Evolutionary conservation across 1,284 basidiomycete species (phyloP).

Genomic region (Anthracocystis setariae): DNA sequence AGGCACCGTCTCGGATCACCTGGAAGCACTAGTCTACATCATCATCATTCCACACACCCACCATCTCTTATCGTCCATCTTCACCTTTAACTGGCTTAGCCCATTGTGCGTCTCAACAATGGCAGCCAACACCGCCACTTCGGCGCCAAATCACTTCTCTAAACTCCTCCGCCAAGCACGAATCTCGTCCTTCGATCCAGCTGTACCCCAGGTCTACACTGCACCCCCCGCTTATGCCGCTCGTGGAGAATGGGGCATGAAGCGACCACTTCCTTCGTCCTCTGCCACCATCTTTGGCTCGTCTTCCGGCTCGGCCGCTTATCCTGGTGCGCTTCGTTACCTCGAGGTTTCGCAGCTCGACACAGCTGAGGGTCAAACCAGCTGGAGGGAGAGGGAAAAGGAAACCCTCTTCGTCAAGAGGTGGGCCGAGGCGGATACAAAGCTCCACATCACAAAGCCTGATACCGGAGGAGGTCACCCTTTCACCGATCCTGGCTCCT

Average conservation of each 20-base stretch:
- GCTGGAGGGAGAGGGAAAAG: constrained; percentile 58
- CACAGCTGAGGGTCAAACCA: constrained; percentile 53
- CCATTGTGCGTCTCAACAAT: not conserved
- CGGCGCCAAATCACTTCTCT: constrained; percentile 50
- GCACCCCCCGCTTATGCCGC: constrained; percentile 55
- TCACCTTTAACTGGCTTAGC: not conserved
- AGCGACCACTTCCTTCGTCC: constrained; percentile 56
- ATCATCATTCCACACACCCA: not conserved
- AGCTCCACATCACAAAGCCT: constrained; percentile 40
- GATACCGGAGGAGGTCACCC: constrained; percentile 9
- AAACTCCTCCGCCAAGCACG: constrained; percentile 57
- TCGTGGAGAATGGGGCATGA: constrained; percentile 64
- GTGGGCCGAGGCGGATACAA: constrained; percentile 56
- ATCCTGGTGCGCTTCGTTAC: constrained; percentile 54
- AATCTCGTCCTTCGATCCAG: constrained; percentile 57
- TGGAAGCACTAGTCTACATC: not conserved
- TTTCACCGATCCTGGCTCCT: constrained; percentile 20
- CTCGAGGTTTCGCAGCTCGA: constrained; percentile 54
- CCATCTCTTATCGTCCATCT: not conserved
- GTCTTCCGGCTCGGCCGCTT: constrained; percentile 47
- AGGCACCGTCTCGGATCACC: constrained; percentile 1
- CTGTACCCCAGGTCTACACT: constrained; percentile 58
- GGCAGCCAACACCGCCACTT: constrained; percentile 30
- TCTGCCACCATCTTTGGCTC: constrained; percentile 46
- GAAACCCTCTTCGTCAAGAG: constrained; percentile 57